Evolutionary conservation across 2,329 filamentous ascomycete genomes (phyloP), one percentile per base, ranked within the genome.

Genomic region (Aureobasidium sp.): DNA sequence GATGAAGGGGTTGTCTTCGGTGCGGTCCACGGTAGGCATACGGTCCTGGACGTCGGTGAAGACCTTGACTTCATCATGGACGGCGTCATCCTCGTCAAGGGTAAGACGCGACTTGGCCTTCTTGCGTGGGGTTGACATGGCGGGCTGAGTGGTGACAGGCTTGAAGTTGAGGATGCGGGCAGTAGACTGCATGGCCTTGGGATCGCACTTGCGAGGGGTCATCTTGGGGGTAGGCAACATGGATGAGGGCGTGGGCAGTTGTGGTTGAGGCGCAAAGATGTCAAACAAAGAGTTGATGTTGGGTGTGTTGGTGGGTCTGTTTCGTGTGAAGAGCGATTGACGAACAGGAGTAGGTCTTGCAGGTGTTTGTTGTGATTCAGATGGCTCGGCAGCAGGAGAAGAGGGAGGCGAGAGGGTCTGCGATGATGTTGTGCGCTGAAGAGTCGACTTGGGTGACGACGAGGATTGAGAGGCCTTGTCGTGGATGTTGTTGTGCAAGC

Each of bases 221-320:
- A 92, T 92, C 66, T 85, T 83, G 2, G 90, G 90, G 3, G 90
- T 93, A 17, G 87, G 88, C 50, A 92, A 82, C 82, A 89, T 88
- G 65, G 55, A 36, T 6, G 29, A 32, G 17, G 51, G 60, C 2
- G 60, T 55, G 29, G 50, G 60, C 1, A 62, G 50, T 39, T 36
- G 37, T 7, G 46, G 12, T 36, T 34, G 36, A 51, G 55, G 63
- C 36, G 59, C 29, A 48, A 51, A 65, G 53, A 43, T 36, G 61
- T 37, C 46, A 17, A 39, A 39, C 8, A 26, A 34, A 2, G 46
- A 7, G 44, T 41, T 46, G 36, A 15, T 4, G 44, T 48, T 36
- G 34, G 48, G 24, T 10, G 36, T 57, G 52, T 32, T 44, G 32
- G 51, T 15, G n/a, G 48, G 56, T 39, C 46, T 59, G 46, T 56